Percentiles rank a stretch among this genome's conserved stretches.
phyloP scores from a whole-genome alignment of 495 filamentous ascomycete species.

The Aspergillus bertholletiae region DNA sequence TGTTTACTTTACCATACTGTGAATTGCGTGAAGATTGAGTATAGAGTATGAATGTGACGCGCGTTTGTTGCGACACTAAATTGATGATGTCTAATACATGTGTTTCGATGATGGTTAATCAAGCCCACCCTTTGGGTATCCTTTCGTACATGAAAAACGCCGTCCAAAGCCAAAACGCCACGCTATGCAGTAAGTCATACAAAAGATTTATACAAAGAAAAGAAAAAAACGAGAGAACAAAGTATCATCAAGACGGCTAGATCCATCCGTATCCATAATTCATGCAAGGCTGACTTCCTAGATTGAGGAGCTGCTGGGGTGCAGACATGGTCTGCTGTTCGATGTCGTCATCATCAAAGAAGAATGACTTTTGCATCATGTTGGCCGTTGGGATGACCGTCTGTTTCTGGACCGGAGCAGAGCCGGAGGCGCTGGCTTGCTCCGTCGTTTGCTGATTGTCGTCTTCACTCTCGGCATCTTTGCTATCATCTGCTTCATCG shows the following conservation, averaged over 20 bases:
- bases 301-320: constrained; percentile 26
- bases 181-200: constrained; percentile 32
- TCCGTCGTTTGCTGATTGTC: constrained; percentile 28
- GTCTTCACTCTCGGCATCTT: constrained; percentile 42
- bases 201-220: constrained; percentile 8
- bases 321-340: constrained; percentile 28
- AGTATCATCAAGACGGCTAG: constrained; percentile 11
- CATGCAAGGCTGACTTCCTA: constrained; percentile 33
- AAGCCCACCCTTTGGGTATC: constrained; percentile 32
- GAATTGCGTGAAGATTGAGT: too few relatives aligned
- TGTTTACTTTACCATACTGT: too few relatives aligned
- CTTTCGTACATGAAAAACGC: constrained; percentile 20
- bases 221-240: constrained; percentile 9
- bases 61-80: background rate
- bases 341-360: constrained; percentile 41
- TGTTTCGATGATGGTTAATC: background rate
- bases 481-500: constrained; percentile 43
- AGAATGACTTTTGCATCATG: constrained; percentile 44
- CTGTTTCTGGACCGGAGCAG: constrained; percentile 7
- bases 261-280: constrained; percentile 44
- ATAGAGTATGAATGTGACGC: too few relatives aligned
- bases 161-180: constrained; percentile 27
- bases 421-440: background rate
- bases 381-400: constrained; percentile 29
- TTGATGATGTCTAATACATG: constrained; percentile 9